phyloP scores from a whole-genome alignment of 768 basidiomycete species.

The Coprinellus micaceus region DNA sequence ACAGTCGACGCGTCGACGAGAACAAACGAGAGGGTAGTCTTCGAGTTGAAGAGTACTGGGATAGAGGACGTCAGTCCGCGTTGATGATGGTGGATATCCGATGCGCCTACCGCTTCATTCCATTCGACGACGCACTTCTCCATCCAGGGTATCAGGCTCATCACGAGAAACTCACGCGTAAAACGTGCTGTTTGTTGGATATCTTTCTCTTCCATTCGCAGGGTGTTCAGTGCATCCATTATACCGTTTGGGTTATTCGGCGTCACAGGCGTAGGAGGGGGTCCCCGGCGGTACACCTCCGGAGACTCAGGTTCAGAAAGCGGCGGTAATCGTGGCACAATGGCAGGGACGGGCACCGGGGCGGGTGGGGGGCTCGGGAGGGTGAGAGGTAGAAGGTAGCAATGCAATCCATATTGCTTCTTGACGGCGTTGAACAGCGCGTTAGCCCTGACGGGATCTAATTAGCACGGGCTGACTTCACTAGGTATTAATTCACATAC shows the following conservation, averaged over 20 bases:
- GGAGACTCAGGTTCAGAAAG: constrained; percentile 36
- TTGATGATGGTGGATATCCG: neutral
- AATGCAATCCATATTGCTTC: constrained; percentile 80
- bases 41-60: constrained; percentile 69
- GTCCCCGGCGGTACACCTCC: constrained; percentile 13
- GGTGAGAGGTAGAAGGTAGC: constrained; percentile 61
- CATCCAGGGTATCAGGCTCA: constrained; percentile 95
- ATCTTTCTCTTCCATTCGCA: constrained; percentile 66
- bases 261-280: constrained; percentile 15
- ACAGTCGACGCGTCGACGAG: constrained; percentile 79
- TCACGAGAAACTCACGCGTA: constrained; percentile 81
- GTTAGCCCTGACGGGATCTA: constrained; percentile 47
- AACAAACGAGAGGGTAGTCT: constrained; percentile 83
- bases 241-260: constrained; percentile 21
- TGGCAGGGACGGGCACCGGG: constrained; percentile 63
- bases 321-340: constrained; percentile 65
- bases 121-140: constrained; percentile 90
- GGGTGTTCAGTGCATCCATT: constrained; percentile 31
- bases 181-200: constrained; percentile 74
- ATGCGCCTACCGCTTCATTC: constrained; percentile 79
- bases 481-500: constrained; percentile 41
- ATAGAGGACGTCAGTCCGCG: constrained; percentile 6
- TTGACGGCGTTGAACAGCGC: constrained; percentile 84
- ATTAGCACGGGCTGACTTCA: neutral
- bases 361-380: constrained; percentile 62